Evolutionary conservation across 495 filamentous ascomycete species (phyloP), one percentile per base, ranked within the genome.

Genomic region (Alectoria sarmentosa): DNA sequence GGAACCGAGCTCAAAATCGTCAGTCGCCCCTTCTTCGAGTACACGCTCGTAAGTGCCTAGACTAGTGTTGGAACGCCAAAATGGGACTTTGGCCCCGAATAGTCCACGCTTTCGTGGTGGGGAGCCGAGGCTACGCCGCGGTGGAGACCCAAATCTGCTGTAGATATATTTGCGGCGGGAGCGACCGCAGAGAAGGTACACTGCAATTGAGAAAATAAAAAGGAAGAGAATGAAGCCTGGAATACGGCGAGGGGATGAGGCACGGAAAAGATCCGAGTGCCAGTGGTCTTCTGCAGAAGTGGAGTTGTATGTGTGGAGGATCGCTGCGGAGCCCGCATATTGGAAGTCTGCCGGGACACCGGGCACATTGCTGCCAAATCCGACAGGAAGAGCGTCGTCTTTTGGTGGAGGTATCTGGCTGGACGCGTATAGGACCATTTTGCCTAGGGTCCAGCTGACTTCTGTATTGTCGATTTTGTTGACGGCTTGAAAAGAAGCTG

Each of bases 391-490:
- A 10, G 78, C 74, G 58, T 86, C 79, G 37, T 81, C 76, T 3
- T 77, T 75, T 15, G 80, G 76, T 0, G 89, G 80, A 1, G 88
- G 87, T 21, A 98, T 81, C 73, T 97, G 90, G 9, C 90, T 92
- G 10, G 94, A 86, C 0, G 93, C 94, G 69, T 98, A 99, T 28
- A 99, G 83, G n/a, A 98, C 86, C 80, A 98, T 97, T 75, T 96
- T 96, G 4, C 94, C 94, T 0, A 99, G 78, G 0, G 94, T 98
- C 94, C 94, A 99, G 76, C 90, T 95, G n/a, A 99, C 90, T 77
- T 99, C 94, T 19, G 90, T 88, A 46, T 84, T 88, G 67, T 90
- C 83, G 66, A 99, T 92, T 77, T 96, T 96, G 74, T 98, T 86
- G 32, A 97, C 90, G 1, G 94, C 86, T 73, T 96, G 89, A 76